A percentile compares a stretch with the other conserved stretches of the same genome.
Evolutionary conservation across 805 yeast species (phyloP).

Genomic region (Debaryomyces tyrocola): DNA sequence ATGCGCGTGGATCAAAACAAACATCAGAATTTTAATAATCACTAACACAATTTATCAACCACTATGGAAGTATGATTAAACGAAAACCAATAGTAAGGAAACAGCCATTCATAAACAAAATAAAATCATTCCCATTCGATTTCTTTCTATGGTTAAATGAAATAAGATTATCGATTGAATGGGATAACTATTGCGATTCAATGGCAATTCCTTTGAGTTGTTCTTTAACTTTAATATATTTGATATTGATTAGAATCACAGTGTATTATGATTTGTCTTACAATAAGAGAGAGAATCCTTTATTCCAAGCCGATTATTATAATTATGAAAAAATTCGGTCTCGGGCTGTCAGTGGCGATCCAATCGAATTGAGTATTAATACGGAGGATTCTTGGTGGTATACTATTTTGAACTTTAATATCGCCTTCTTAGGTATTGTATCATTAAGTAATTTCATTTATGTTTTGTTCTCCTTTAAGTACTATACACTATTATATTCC

Average conservation of each 20-base stretch:
- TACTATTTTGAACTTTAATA: background rate
- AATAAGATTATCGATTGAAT: conserved; percentile 36
- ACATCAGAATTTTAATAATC: background rate
- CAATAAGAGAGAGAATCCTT: conserved; percentile 26
- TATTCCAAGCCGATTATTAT: conserved; percentile 36
- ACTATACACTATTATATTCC: conserved; percentile 34
- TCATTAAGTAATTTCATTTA: conserved; percentile 1
- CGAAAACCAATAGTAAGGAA: conserved; percentile 17
- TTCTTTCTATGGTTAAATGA: conserved; percentile 36
- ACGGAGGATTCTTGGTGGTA: background rate
- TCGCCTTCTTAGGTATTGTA: background rate
- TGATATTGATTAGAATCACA: conserved; percentile 19
- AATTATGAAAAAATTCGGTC: conserved; percentile 32
- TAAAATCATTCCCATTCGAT: conserved; percentile 39
- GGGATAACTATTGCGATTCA: conserved; percentile 37
- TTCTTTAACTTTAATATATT: conserved; percentile 15
- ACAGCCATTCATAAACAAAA: conserved; percentile 28
- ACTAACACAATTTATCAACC: background rate
- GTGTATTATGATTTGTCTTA: conserved; percentile 25
- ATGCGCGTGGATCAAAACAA: background rate
- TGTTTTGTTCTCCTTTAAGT: conserved; percentile 16
- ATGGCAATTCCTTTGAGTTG: conserved; percentile 33
- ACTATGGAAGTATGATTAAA: background rate
- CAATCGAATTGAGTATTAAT: background rate
- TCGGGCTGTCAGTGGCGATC: conserved; percentile 4